A percentile compares a stretch with the other conserved stretches of the same genome.
Conservation (phyloP, 2,329 filamentous ascomycete genomes). For the Aureobasidium namibiae region DNA sequence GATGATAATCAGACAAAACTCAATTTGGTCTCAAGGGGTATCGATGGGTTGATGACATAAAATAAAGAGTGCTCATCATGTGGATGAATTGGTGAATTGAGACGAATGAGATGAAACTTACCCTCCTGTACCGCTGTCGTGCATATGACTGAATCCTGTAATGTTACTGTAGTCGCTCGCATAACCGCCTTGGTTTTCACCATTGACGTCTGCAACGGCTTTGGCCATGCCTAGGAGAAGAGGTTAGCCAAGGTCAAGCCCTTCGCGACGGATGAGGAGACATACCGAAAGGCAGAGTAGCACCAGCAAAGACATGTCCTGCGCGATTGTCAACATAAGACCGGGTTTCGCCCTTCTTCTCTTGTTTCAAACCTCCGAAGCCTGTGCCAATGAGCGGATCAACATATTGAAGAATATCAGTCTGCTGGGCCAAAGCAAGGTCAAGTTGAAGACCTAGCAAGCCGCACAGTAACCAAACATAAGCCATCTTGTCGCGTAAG, state of each 20-base stretch:
- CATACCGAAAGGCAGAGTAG: conserved; percentile 36
- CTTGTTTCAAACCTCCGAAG: conserved; percentile 27
- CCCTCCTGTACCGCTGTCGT: conserved; percentile 44
- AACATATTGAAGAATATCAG: conserved; percentile 29
- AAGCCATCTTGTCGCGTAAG: neutral
- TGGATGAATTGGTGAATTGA: neutral
- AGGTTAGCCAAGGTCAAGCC: neutral
- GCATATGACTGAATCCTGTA: conserved; percentile 40
- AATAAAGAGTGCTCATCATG: conserved; percentile 10
- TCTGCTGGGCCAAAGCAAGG: neutral
- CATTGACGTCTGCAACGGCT: conserved; percentile 39
- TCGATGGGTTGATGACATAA: conserved; percentile 13
- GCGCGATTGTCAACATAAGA: conserved; percentile 15
- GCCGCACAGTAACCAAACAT: neutral
- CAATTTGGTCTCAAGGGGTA: conserved; percentile 4
- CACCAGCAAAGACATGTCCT: conserved; percentile 40
- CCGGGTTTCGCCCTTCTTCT: conserved; percentile 14
- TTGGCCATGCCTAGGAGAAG: conserved; percentile 32
- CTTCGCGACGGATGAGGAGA: neutral
- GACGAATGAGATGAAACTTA: neutral
- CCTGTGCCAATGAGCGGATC: conserved; percentile 37
- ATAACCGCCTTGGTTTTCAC: conserved; percentile 50
- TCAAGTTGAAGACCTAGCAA: neutral
- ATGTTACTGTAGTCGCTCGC: conserved; percentile 37
- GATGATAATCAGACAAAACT: neutral